phyloP scores from a whole-genome alignment of 352 stramenopile genomes.

The Phytopythium chamaehyphon region DNA sequence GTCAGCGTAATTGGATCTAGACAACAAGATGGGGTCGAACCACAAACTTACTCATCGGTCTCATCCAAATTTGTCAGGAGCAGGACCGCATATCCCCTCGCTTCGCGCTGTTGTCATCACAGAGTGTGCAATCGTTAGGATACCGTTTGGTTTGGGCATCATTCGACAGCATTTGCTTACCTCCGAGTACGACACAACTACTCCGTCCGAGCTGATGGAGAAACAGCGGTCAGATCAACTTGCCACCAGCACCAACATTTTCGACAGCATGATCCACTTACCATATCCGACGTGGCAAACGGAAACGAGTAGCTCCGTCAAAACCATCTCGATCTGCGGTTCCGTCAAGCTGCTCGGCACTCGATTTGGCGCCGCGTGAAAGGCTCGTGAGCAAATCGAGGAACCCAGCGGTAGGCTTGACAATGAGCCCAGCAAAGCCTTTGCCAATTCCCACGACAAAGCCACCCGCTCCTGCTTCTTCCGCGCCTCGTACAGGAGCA shows the following conservation, averaged over 20 bases:
- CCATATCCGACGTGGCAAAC: conserved; percentile 72
- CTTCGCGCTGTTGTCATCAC: conserved; percentile 48
- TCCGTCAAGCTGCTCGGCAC: conserved; percentile 71
- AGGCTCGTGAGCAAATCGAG: conserved; percentile 80
- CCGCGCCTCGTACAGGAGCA: conserved; percentile 70
- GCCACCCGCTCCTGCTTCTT: conserved; percentile 67
- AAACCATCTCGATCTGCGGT: conserved; percentile 36
- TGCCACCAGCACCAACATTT: not conserved
- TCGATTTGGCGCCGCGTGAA: conserved; percentile 78
- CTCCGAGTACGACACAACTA: conserved; percentile 81
- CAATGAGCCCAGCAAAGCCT: conserved; percentile 74
- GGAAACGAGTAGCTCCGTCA: conserved; percentile 52
- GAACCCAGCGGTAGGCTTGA: conserved; percentile 81
- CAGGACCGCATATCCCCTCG: conserved; percentile 69
- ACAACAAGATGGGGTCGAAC: conserved; percentile 3
- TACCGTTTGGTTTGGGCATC: too few relatives aligned
- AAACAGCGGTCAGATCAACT: conserved; percentile 7
- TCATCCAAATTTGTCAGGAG: conserved; percentile 71
- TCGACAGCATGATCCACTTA: too few relatives aligned
- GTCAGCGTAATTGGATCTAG: not conserved
- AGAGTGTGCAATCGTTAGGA: too few relatives aligned
- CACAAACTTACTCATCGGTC: conserved; percentile 74
- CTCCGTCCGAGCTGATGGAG: conserved; percentile 52
- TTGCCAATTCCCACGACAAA: conserved; percentile 86
- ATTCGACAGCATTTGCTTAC: too few relatives aligned